Evolutionary conservation across 768 basidiomycete genomes (phyloP).

Genomic region (Tremella mesenterica): DNA sequence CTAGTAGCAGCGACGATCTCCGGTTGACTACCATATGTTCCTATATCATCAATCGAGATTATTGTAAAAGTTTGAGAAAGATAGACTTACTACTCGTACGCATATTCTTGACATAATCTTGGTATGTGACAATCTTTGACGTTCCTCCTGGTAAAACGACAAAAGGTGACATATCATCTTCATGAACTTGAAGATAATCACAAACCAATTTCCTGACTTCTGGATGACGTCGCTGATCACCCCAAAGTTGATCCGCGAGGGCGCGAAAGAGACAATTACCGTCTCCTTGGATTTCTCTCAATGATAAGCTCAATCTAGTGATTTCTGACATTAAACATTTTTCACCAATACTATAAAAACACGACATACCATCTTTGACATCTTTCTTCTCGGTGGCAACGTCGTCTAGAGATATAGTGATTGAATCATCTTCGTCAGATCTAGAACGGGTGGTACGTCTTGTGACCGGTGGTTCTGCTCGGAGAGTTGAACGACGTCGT

Average conservation of each 20-base stretch:
- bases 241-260: constrained; percentile 30
- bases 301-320: constrained; percentile 14
- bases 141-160: neutral
- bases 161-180: constrained; percentile 21
- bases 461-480: constrained; percentile 16
- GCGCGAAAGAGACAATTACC: constrained; percentile 36
- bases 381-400: neutral
- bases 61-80: neutral
- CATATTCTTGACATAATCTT: constrained; percentile 30
- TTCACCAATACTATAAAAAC: constrained; percentile 2
- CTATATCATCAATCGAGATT: constrained; percentile 7
- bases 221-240: constrained; percentile 26
- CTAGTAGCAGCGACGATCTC: constrained; percentile 33
- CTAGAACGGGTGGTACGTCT: neutral
- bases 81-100: constrained; percentile 22
- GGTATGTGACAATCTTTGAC: constrained; percentile 16
- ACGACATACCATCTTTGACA: neutral
- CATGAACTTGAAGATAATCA: constrained; percentile 30
- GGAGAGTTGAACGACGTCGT: constrained; percentile 43
- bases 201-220: constrained; percentile 31
- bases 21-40: constrained; percentile 30
- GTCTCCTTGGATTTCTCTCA: constrained; percentile 35
- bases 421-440: neutral
- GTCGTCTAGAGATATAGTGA: neutral
- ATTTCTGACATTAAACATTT: too few relatives aligned